Evolutionary conservation across 2,329 filamentous ascomycete genomes (phyloP), one percentile per base, ranked within the genome.

Genomic region (Xylariaceae sp.): DNA sequence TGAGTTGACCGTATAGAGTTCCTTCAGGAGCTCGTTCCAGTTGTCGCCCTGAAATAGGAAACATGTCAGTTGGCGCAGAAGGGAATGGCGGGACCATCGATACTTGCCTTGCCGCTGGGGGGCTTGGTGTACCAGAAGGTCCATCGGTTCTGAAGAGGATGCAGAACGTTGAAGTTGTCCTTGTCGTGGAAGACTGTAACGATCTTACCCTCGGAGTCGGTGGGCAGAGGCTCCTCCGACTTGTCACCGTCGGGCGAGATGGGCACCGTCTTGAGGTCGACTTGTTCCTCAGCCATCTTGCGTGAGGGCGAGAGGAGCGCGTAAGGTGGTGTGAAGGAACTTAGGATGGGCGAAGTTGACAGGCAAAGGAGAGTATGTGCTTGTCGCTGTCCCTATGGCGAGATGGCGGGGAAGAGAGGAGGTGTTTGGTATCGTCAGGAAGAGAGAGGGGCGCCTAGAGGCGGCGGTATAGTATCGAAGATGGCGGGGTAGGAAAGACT

Each of bases 61-160:
- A 15, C 14, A 45, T 38, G 39, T 47, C 11, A 64, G 57, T 58
- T 53, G 50, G 19, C 38, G 15, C 6, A 11, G 22, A 27, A 27
- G 22, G 7, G 22, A 27, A 45, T 17, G 19, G 31, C 11, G 12
- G 42, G 7, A 17, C 10, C 5, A 27, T 38, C 22, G 35, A 32
- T 41, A 63, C 76, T 52, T 72, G 94, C 90, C 86, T 95, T 96
- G 75, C 90, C 91, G 69, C 86, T 95, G 39, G 92, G 88, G 47
- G 94, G 92, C 82, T 97, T 97, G 65, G 92, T 97, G 78, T 97
- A 99, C 95, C 95, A 99, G 49, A 99, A 79, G 52, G 94, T 97
- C 94, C 94, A 99, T 69, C 89, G 87, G 78, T 96, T 88, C 81
- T 95, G 91, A 54, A 99, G 81, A 59, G 91, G 92, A 71, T 99